Evolutionary conservation across 73 alveolate species (phyloP).

Genomic region (Paramecium caudatum): DNA sequence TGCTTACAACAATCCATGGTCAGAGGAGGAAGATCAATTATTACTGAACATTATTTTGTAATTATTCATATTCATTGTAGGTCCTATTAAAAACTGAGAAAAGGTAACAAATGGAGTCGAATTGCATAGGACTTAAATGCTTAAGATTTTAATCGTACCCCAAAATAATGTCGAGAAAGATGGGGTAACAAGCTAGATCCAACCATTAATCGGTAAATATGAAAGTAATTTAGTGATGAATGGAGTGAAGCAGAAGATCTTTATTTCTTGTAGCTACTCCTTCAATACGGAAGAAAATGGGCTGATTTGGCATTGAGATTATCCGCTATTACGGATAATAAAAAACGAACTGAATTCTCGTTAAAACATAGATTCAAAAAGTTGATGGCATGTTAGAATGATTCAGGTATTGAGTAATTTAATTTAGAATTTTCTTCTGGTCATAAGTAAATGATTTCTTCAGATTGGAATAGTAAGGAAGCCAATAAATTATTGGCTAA

Average conservation of each 20-base stretch:
- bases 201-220: conserved; percentile 74
- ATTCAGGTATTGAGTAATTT: not conserved
- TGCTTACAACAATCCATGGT: conserved; percentile 58
- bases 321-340: conserved; percentile 32
- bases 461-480: conserved; percentile 16
- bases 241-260: conserved; percentile 93
- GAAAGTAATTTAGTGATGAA: conserved; percentile 77
- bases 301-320: conserved; percentile 32
- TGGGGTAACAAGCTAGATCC: conserved; percentile 95
- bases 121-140: conserved; percentile 47
- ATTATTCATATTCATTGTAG: not conserved
- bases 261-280: conserved; percentile 81
- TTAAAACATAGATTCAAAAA: conserved; percentile 62
- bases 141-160: conserved; percentile 2
- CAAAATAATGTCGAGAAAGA: conserved; percentile 94
- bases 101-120: conserved; percentile 67
- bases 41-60: conserved; percentile 30
- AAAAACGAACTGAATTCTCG: conserved; percentile 62
- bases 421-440: not conserved
- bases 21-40: conserved; percentile 45
- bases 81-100: not conserved
- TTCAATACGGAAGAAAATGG: conserved; percentile 94
- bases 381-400: not conserved
- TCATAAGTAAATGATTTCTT: not conserved
- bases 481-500: not conserved